phyloP scores from a whole-genome alignment of 2,329 filamentous ascomycete genomes.

The Massarina eburnea region DNA sequence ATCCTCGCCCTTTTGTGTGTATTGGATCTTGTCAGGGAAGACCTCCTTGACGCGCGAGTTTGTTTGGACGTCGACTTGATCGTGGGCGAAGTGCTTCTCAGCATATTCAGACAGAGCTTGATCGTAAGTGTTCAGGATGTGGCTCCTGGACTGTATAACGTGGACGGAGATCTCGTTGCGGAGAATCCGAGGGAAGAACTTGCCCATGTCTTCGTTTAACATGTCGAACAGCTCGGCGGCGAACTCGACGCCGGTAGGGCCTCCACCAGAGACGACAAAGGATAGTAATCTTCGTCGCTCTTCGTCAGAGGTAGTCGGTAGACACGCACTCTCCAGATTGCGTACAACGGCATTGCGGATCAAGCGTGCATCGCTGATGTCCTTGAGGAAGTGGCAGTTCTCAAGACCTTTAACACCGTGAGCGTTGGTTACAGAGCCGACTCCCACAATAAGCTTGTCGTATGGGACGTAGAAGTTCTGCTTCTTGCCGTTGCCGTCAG shows the following conservation, averaged over 20 bases:
- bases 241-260: constrained; percentile 96
- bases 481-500: constrained; percentile 70
- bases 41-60: constrained; percentile 95
- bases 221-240: constrained; percentile 95
- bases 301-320: constrained; percentile 89
- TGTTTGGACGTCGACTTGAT: constrained; percentile 87
- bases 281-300: constrained; percentile 86
- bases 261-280: constrained; percentile 94
- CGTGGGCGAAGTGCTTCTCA: constrained; percentile 85
- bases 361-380: constrained; percentile 85
- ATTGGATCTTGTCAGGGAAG: constrained; percentile 77
- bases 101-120: constrained; percentile 91
- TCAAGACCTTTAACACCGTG: constrained; percentile 95
- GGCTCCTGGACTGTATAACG: constrained; percentile 88
- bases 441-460: constrained; percentile 91
- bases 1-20: constrained; percentile 76
- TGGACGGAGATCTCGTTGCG: constrained; percentile 98
- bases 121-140: constrained; percentile 98
- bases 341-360: constrained; percentile 87
- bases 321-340: constrained; percentile 85
- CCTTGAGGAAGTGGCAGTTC: constrained; percentile 92
- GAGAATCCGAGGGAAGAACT: constrained; percentile 83
- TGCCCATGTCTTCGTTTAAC: constrained; percentile 87
- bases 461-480: constrained; percentile 91
- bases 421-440: constrained; percentile 89